Evolutionary conservation across 441 rosid species (phyloP).

Genomic region (Pelargonium hybrid): DNA sequence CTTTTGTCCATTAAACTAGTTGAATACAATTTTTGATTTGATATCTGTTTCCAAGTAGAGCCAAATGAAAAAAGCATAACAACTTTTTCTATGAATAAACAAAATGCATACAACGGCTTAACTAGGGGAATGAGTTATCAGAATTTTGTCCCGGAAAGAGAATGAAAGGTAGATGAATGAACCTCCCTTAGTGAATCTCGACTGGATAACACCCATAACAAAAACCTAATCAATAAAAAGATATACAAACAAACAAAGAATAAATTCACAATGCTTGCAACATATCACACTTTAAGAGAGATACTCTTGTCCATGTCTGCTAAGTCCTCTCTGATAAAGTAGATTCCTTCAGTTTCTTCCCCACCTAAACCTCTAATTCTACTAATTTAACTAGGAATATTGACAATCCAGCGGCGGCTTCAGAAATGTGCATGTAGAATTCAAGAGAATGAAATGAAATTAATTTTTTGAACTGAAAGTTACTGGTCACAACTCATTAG

Average conservation of each 20-base stretch:
- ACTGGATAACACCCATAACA: neutral
- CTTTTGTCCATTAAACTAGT: neutral
- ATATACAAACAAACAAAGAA: neutral
- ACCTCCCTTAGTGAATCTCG: neutral
- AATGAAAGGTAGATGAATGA: no score
- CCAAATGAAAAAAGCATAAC: neutral
- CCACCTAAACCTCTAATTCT: neutral
- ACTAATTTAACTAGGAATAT: neutral
- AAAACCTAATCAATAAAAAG: neutral
- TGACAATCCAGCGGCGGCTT: neutral
- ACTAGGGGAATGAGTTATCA: neutral
- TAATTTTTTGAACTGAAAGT: neutral
- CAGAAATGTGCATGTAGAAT: neutral
- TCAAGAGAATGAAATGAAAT: neutral
- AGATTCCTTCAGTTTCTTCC: neutral
- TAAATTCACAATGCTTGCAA: neutral
- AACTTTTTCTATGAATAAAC: neutral
- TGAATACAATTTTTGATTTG: no score
- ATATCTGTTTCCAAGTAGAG: neutral
- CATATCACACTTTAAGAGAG: neutral
- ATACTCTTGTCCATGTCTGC: neutral
- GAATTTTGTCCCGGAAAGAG: neutral
- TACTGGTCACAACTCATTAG: neutral
- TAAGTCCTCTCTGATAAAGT: neutral
- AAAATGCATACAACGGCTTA: neutral